A percentile compares a stretch with the other conserved stretches of the same genome.
phyloP scores from a whole-genome alignment of 2,329 filamentous ascomycete genomes.

The Aspergillus nomiae region DNA sequence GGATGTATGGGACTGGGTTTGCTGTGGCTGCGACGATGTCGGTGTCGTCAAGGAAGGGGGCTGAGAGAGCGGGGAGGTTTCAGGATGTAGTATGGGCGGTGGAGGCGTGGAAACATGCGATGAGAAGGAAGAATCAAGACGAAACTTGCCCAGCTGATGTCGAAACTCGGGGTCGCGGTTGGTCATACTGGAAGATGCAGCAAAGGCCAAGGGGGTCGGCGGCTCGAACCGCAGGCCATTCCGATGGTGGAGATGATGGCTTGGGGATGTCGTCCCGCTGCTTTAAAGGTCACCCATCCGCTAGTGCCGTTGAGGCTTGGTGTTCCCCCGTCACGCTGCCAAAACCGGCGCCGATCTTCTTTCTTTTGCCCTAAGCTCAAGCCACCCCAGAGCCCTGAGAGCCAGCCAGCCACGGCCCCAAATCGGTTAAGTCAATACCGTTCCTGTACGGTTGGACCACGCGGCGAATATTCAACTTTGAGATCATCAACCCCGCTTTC shows the following conservation, averaged over 20 bases:
- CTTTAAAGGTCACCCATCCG: background rate
- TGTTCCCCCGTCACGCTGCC: background rate
- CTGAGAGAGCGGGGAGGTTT: slow-evolving; percentile 8
- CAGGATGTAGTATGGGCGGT: slow-evolving; percentile 2
- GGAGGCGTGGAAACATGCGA: slow-evolving; percentile 1
- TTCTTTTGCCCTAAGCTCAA: background rate
- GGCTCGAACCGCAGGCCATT: slow-evolving; percentile 36
- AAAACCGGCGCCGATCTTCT: background rate
- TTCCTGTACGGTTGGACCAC: background rate
- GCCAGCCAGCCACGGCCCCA: background rate
- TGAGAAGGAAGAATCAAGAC: slow-evolving; percentile 18
- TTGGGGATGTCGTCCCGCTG: background rate
- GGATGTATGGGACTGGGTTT: slow-evolving; percentile 6
- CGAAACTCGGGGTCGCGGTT: slow-evolving; percentile 26
- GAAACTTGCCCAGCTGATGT: slow-evolving; percentile 26
- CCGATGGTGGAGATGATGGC: slow-evolving; percentile 12
- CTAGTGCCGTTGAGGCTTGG: background rate
- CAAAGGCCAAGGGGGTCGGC: slow-evolving; percentile 21
- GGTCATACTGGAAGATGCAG: slow-evolving; percentile 19
- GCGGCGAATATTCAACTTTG: background rate
- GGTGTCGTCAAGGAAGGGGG: slow-evolving; percentile 4
- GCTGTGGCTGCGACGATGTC: slow-evolving; percentile 15
- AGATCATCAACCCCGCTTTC: background rate
- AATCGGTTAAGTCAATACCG: background rate
- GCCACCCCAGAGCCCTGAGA: no score